These are phyloP conservation scores for Lupinus albus DNA, from an alignment of 306 rosid genomes.

Conservation along the genomic window DNA sequence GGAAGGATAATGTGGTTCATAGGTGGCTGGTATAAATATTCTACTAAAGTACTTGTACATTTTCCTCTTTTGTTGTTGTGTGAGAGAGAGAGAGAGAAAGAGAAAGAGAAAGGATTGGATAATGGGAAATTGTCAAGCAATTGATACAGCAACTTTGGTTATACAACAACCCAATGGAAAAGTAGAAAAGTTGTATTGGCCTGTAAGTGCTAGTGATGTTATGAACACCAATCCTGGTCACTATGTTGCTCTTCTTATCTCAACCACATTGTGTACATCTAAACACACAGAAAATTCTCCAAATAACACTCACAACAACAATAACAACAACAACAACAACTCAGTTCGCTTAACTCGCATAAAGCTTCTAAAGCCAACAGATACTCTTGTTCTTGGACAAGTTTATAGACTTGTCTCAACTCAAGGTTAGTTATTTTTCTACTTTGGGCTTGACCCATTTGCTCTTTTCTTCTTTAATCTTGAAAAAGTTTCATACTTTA, in stretches of 20 bases:
- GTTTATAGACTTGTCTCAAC: slow-evolving; percentile 86
- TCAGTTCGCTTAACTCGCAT: slow-evolving; percentile 85
- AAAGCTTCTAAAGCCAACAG: slow-evolving; percentile 91
- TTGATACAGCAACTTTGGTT: slow-evolving; percentile 87
- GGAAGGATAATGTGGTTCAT: no score
- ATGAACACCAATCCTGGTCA: slow-evolving; percentile 92
- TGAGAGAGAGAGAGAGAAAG: slow-evolving; percentile 23
- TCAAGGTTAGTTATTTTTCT: slow-evolving; percentile 57
- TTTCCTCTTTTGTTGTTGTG: slow-evolving; percentile 13
- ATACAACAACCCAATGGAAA: slow-evolving; percentile 91
- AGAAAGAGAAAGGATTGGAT: slow-evolving; percentile 1
- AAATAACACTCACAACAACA: slow-evolving; percentile 31
- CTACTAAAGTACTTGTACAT: slow-evolving; percentile 15
- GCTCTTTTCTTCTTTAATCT: not conserved
- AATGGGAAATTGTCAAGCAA: slow-evolving; percentile 99
- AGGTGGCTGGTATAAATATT: slow-evolving; percentile 38
- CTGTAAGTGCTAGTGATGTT: slow-evolving; percentile 76
- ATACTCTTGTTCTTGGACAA: slow-evolving; percentile 88
- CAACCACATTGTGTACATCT: slow-evolving; percentile 74
- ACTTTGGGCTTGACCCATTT: slow-evolving; percentile 30
- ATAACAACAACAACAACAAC: slow-evolving; percentile 20
- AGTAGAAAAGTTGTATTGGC: slow-evolving; percentile 72
- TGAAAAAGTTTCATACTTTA: slow-evolving; percentile 15
- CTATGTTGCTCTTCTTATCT: slow-evolving; percentile 93
- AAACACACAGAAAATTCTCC: slow-evolving; percentile 39